Conservation (phyloP, 805 yeast species). For the Blastobotrys americana region DNA sequence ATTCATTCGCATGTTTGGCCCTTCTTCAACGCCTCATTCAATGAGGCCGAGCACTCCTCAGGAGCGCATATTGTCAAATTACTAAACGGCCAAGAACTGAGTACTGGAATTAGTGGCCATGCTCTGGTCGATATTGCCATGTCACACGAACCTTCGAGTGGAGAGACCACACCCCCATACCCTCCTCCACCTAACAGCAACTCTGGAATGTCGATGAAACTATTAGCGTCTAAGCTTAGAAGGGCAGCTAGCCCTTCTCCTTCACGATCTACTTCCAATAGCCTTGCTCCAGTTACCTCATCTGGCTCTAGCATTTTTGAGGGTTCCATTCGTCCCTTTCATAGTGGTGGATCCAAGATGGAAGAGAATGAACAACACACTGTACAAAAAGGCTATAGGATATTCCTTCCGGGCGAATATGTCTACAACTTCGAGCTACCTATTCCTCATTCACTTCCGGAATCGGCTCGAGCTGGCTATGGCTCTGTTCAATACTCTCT, state of each 20-base stretch:
- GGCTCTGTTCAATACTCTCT: constrained; percentile 70
- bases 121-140: background rate
- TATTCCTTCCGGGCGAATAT: constrained; percentile 83
- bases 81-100: constrained; percentile 13
- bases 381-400: constrained; percentile 34
- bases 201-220: constrained; percentile 12
- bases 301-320: constrained; percentile 12
- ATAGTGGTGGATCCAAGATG: constrained; percentile 21
- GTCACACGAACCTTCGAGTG: constrained; percentile 1
- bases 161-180: background rate
- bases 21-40: constrained; percentile 47
- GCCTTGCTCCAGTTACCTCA: constrained; percentile 2
- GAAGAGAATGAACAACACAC: constrained; percentile 21
- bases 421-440: constrained; percentile 88
- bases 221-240: constrained; percentile 17
- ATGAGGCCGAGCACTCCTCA: constrained; percentile 33
- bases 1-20: constrained; percentile 86
- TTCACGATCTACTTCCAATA: constrained; percentile 3
- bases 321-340: constrained; percentile 21
- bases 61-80: constrained; percentile 38
- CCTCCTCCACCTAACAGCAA: background rate
- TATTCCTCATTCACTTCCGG: constrained; percentile 75
- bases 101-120: background rate
- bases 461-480: constrained; percentile 66
- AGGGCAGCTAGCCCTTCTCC: constrained; percentile 23